Base-by-base conservation (phyloP, 2,329 filamentous ascomycete genomes). In the Sclerotinia trifoliorum region DNA sequence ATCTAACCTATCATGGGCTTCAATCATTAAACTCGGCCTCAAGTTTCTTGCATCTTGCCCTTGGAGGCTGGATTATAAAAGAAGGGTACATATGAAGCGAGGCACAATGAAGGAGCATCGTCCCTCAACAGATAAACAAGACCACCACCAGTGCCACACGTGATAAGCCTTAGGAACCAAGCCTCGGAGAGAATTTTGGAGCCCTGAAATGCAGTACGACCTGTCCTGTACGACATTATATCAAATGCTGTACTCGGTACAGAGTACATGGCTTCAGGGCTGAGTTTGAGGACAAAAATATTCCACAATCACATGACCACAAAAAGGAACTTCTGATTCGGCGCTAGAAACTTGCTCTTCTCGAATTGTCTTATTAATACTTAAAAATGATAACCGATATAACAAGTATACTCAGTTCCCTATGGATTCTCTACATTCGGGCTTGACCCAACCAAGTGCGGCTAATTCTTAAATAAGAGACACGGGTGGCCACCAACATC, bases 31-130 rank as follows among this genome's bases (percentile, higher is more conserved):
- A 35, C 15, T 51, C 35, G 32, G 15, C 46, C 26, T 51, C 46
- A 6, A 24, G 6, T 48, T 35, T 32, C 46, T 49, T 49, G 29
- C 13, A 49, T 49, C 48, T 29, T 35, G 44, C 19, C 48, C 19
- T 17, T 32, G 7, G 44, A 26, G n/a, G 21, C n/a, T 49, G 29
- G 1, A 7, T 26, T 62, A 26, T 51, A 29, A 51, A 62, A 51
- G 29, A 15, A 51, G n/a, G 35, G 44, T 62, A 2, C 21, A 35
- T 17, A 51, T 39, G 60, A 51, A 62, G 60, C 60, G 60, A 62
- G 60, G 29, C 29, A 8, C 29, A 24, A 51, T 62, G 46, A 51
- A 62, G 60, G 46, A 46, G 60, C 10, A 5, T n/a, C 29, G 19
- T 55, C 32, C 19, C 39, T 55, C 52, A 55, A 17, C 24, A 19